Conservation (phyloP, 495 filamentous ascomycete genomes). For the Acidomyces sp. region DNA sequence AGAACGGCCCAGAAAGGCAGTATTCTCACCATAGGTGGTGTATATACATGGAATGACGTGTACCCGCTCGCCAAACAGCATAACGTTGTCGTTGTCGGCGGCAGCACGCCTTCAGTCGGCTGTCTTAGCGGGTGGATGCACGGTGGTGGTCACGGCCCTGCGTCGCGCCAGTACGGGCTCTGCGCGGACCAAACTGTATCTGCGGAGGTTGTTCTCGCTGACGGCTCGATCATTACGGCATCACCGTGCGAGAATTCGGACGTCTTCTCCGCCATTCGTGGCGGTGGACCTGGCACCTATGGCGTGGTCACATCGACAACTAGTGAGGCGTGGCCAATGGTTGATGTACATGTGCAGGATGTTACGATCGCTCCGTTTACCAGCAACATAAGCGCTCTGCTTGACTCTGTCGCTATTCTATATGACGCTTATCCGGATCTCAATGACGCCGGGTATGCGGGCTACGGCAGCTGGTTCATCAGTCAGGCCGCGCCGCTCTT, state of each 20-base stretch:
- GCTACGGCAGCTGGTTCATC: background rate
- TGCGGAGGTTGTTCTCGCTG: constrained; percentile 13
- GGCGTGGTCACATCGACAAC: constrained; percentile 12
- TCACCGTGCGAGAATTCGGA: constrained; percentile 14
- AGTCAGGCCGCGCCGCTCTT: too few species aligned
- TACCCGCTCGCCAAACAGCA: constrained; percentile 6
- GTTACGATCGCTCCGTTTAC: background rate
- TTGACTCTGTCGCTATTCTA: too few species aligned
- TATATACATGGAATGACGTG: constrained; percentile 5
- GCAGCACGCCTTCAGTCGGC: constrained; percentile 11
- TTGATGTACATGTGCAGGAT: background rate
- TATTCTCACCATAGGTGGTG: constrained; percentile 9
- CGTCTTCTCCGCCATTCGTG: constrained; percentile 17
- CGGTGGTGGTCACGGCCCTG: constrained; percentile 15
- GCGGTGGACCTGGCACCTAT: constrained; percentile 13
- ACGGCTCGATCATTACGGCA: constrained; percentile 17
- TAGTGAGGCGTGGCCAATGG: constrained; percentile 11
- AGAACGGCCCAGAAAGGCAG: background rate
- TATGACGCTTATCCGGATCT: background rate
- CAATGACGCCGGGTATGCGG: background rate
- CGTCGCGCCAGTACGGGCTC: constrained; percentile 9
- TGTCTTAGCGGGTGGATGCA: constrained; percentile 11
- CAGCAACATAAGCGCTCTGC: background rate
- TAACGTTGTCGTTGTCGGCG: constrained; percentile 12
- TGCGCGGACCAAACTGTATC: constrained; percentile 16